Evolutionary conservation across 78 protist genomes (phyloP).

Genomic region (Dictyostelium purpureum): DNA sequence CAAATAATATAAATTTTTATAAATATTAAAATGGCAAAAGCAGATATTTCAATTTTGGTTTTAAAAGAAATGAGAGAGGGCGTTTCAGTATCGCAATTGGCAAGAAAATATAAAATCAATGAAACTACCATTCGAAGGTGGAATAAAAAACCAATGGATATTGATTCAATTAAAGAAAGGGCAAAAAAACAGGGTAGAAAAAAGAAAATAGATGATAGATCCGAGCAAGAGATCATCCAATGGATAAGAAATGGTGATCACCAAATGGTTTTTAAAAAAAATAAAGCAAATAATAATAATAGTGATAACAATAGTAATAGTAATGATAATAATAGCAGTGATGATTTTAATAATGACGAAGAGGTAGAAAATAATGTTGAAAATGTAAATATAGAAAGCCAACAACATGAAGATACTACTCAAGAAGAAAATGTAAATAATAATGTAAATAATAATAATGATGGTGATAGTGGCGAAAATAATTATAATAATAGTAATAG

Average conservation of each 20-base stretch:
- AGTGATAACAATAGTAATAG: neutral
- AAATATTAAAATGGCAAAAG: conserved; percentile 33
- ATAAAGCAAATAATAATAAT: neutral
- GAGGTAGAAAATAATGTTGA: neutral
- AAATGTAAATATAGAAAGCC: neutral
- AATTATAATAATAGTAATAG: neutral
- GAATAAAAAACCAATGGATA: conserved; percentile 61
- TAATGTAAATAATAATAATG: neutral
- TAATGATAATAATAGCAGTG: neutral
- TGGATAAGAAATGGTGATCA: conserved; percentile 1
- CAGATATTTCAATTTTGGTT: conserved; percentile 24
- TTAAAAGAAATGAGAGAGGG: conserved; percentile 42
- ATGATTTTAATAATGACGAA: neutral
- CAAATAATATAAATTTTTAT: too few species aligned
- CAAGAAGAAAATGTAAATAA: neutral
- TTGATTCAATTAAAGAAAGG: conserved; percentile 10
- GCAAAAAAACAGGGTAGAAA: conserved; percentile 44
- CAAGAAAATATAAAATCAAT: conserved; percentile 37
- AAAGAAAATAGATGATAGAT: neutral
- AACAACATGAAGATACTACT: neutral
- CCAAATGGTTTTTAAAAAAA: neutral
- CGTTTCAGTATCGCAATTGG: conserved; percentile 27
- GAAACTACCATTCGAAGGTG: conserved; percentile 58
- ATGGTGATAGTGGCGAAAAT: neutral
- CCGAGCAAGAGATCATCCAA: conserved; percentile 5